phyloP scores from a whole-genome alignment of 2,329 filamentous ascomycete species.

The Leptographium flavum region DNA sequence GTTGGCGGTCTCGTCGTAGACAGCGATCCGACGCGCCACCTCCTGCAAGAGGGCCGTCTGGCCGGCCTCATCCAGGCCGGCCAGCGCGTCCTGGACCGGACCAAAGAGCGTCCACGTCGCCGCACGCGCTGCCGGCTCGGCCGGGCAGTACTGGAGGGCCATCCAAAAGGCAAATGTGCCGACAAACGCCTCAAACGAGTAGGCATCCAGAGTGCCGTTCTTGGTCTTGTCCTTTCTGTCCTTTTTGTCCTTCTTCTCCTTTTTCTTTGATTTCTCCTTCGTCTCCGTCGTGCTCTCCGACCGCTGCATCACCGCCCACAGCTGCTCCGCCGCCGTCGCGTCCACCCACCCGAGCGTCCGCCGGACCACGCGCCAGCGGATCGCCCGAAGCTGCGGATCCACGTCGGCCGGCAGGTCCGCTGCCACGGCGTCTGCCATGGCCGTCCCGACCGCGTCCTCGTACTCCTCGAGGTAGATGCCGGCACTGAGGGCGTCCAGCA shows the following conservation, averaged over 20 bases:
- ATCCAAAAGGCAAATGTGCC: conserved; percentile 18
- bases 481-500: conserved; percentile 27
- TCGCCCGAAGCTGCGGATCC: neutral
- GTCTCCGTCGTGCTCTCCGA: neutral
- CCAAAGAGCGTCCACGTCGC: conserved; percentile 15
- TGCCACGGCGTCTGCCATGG: conserved; percentile 22
- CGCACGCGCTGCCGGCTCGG: conserved; percentile 14
- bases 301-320: conserved; percentile 13
- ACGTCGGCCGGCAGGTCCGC: neutral
- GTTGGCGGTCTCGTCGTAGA: neutral
- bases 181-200: conserved; percentile 18
- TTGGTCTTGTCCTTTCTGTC: too few species aligned
- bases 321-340: conserved; percentile 10
- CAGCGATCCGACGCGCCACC: neutral
- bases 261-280: too few species aligned
- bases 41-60: neutral
- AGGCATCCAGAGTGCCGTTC: conserved; percentile 12
- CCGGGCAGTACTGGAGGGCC: conserved; percentile 12
- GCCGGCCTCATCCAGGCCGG: conserved; percentile 1
- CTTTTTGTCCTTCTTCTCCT: too few species aligned
- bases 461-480: conserved; percentile 27
- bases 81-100: conserved; percentile 12
- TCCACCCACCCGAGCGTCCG: conserved; percentile 15
- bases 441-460: conserved; percentile 25
- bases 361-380: conserved; percentile 14